Evolutionary conservation across 2,329 filamentous ascomycete genomes (phyloP), one percentile per base, ranked within the genome.

Genomic region (Diaporthe batatas): DNA sequence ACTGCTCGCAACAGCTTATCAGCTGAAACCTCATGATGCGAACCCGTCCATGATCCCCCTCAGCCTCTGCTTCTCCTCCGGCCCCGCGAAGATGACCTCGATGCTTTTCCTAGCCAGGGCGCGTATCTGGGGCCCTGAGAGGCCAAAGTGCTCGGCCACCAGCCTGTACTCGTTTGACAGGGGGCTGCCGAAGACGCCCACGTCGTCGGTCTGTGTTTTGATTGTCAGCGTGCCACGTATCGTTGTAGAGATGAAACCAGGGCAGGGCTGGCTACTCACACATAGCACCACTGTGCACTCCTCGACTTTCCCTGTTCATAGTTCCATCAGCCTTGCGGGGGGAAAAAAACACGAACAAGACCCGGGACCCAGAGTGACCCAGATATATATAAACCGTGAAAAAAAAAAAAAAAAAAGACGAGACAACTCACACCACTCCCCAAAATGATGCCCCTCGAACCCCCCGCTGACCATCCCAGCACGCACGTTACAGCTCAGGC

Each of bases 401-500:
- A 2, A 14, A 2, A 64, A 29, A 42, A 14, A 42, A 42, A 2
- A 14, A 2, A 64, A 29, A 42, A 14, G 14, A 47, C 6, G 12
- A 18, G 23, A 47, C 14, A 69, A 69, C 73, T 68, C 42, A 74
- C 83, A 87, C 94, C 94, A 96, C 78, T 90, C 87, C 18, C 91
- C 91, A 81, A 96, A 95, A 83, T 96, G 94, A 81, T 96, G 94
- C 64, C 90, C 90, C 72, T 87, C 85, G 74, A 88, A 89, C 8
- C 90, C 89, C 0, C 92, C 92, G 1, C 85, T 83, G 67, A 92
- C 91, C 90, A 96, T 91, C 76, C 90, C 91, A 1, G 92, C 92
- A 76, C 92, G 89, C 1, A 96, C 93, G 77, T 96, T 96, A 81
- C 94, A 96, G 76, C 91, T 94, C 74, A 96, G 83, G 74, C 94